phyloP scores from a whole-genome alignment of 1,284 basidiomycete genomes.

The Meira miltonrushii region DNA sequence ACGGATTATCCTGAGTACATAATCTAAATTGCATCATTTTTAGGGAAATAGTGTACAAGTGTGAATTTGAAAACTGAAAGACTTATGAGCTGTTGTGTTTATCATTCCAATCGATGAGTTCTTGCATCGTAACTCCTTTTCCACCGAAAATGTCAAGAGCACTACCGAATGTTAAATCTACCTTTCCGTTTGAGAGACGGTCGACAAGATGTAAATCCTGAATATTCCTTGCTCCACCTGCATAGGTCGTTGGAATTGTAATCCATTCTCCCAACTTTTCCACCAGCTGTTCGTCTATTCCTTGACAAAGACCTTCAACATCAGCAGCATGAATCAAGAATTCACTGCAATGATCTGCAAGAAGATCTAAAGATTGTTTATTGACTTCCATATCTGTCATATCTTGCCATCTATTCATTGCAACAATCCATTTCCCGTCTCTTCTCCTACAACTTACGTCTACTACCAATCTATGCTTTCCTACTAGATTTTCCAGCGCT shows the following conservation, averaged over 20 bases:
- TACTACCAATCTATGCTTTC: slow-evolving; percentile 83
- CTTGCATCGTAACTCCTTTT: slow-evolving; percentile 65
- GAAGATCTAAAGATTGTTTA: slow-evolving; percentile 19
- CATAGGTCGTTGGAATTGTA: slow-evolving; percentile 87
- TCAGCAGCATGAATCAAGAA: slow-evolving; percentile 96
- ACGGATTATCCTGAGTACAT: too few species aligned
- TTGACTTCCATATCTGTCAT: slow-evolving; percentile 90
- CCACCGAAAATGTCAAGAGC: slow-evolving; percentile 81
- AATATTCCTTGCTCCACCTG: slow-evolving; percentile 83
- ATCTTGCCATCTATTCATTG: slow-evolving; percentile 99
- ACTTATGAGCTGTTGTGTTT: too few species aligned
- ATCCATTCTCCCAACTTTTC: slow-evolving; percentile 82
- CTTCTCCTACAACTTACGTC: slow-evolving; percentile 88
- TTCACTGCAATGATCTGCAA: slow-evolving; percentile 71
- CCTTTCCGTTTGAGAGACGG: slow-evolving; percentile 71
- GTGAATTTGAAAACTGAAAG: neutral
- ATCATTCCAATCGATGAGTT: slow-evolving; percentile 60
- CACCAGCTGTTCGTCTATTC: slow-evolving; percentile 88
- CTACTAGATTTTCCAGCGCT: slow-evolving; percentile 64
- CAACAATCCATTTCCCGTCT: slow-evolving; percentile 79
- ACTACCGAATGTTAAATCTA: slow-evolving; percentile 91
- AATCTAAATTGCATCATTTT: neutral
- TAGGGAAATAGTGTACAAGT: neutral
- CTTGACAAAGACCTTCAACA: slow-evolving; percentile 93
- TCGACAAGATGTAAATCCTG: slow-evolving; percentile 80